These are phyloP conservation scores for Candida gigantensis DNA, from an alignment of 1,139 yeast species.

Conservation along the genomic window DNA sequence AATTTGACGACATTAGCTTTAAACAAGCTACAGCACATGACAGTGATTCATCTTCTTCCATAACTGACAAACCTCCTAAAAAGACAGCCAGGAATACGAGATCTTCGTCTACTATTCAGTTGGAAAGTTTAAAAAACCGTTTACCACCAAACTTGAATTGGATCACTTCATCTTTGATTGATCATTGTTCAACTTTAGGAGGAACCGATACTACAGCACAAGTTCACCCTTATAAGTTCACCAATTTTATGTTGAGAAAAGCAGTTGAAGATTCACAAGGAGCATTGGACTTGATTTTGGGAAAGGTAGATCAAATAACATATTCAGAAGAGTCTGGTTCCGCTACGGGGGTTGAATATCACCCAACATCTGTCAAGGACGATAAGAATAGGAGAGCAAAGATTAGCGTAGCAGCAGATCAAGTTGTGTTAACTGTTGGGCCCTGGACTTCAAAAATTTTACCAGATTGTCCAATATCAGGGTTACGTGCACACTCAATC, in stretches of 20 bases:
- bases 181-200: constrained; percentile 79
- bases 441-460: constrained; percentile 94
- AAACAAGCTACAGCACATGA: constrained; percentile 16
- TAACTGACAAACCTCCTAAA: constrained; percentile 33
- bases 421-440: constrained; percentile 83
- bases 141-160: constrained; percentile 80
- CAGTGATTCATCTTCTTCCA: constrained; percentile 24
- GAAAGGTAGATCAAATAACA: constrained; percentile 72
- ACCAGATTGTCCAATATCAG: constrained; percentile 91
- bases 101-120: constrained; percentile 15
- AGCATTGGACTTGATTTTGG: constrained; percentile 79
- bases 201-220: constrained; percentile 91
- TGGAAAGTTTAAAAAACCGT: constrained; percentile 20
- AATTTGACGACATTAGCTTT: constrained; percentile 14
- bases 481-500: constrained; percentile 91
- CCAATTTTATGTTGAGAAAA: constrained; percentile 74
- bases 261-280: constrained; percentile 73
- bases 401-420: constrained; percentile 60
- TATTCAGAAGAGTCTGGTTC: constrained; percentile 63
- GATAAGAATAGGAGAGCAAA: constrained; percentile 22
- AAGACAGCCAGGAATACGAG: constrained; percentile 34
- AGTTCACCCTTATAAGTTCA: constrained; percentile 93
- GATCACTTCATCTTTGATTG: constrained; percentile 68
- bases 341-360: constrained; percentile 66
- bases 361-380: constrained; percentile 55